Evolutionary conservation across 2,329 filamentous ascomycete species (phyloP), one percentile per base, ranked within the genome.

Genomic region (Verticillium dahliae): DNA sequence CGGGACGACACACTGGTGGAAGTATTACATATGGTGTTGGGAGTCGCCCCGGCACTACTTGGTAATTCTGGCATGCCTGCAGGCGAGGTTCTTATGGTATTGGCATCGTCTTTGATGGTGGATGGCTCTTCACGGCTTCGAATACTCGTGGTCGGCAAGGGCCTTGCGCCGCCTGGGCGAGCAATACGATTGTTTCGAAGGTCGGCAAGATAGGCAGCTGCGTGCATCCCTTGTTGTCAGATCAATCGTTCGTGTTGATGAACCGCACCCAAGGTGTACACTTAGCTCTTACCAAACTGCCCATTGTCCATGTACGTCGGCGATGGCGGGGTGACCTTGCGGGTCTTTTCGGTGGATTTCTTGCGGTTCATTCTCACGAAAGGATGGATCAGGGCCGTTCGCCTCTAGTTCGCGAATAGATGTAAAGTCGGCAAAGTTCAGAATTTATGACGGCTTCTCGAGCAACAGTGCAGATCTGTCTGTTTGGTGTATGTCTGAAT

Each of bases 131-230:
- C 45, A 18, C 45, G 45, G 18, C 10, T 9, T 22, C 18, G 22
- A 5, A 18, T 5, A 6, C n/a, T 52, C 3, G 55, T 83, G 13
- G 63, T 70, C 27, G 83, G 83, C 60, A 81, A 82, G 63, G 90
- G 89, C 66, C 90, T 82, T 58, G 89, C 88, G 64, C 90, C 90
- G 61, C 85, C 88, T 9, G 90, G 90, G 61, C 90, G 83, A 39
- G 83, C 80, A 61, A 86, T 79, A 59, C 88, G 86, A 73, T 84
- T 90, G 67, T 82, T 85, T 67, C 90, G 87, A 39, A 94, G 82
- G 67, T 88, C 85, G 67, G 87, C 63, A n/a, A 65, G 61, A 34
- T 63, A 67, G 57, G 58, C 60, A 58, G 66, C 61, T 64, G 61
- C 15, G 13, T 31, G 15, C 33, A 57, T 38, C 31, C 52, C 10